These are phyloP conservation scores for Rubia peregrina DNA, from an alignment of 305 asterid genomes.

Conservation along the genomic window DNA sequence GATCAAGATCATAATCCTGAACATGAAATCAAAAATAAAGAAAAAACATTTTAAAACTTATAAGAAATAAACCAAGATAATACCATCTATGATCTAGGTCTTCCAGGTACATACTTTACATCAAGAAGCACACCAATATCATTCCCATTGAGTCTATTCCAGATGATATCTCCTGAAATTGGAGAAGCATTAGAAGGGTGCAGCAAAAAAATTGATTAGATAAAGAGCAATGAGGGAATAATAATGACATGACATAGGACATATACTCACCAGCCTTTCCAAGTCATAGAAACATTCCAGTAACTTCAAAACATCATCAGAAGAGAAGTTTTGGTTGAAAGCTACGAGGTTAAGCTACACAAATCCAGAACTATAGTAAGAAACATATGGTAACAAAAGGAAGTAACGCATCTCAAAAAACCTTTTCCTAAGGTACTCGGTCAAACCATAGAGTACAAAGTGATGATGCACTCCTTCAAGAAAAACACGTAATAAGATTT, in stretches of 20 bases:
- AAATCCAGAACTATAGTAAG: neutral
- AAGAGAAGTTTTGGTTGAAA: conserved; percentile 57
- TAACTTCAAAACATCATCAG: conserved; percentile 56
- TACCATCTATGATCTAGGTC: too few species aligned
- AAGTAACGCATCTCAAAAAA: conserved; percentile 18
- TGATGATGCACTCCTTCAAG: conserved; percentile 79
- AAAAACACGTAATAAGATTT: neutral
- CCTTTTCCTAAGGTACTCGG: conserved; percentile 50
- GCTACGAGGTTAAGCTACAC: conserved; percentile 30
- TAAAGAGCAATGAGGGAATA: too few species aligned
- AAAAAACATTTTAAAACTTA: too few species aligned
- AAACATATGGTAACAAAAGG: neutral
- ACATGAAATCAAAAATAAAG: too few species aligned
- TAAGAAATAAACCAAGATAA: too few species aligned
- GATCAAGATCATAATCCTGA: too few species aligned
- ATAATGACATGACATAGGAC: neutral
- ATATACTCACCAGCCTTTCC: conserved; percentile 75
- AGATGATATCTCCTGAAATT: too few species aligned
- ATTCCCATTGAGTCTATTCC: too few species aligned
- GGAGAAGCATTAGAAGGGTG: too few species aligned
- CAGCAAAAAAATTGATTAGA: too few species aligned
- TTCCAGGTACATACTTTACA: too few species aligned
- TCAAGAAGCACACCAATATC: too few species aligned
- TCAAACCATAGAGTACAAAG: conserved; percentile 39
- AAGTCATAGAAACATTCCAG: conserved; percentile 38